Percentiles rank a stretch among this genome's conserved stretches.
These are phyloP conservation scores for Trebouxia sp. DNA, from an alignment of 139 green algal genomes.

Conservation along the genomic window DNA sequence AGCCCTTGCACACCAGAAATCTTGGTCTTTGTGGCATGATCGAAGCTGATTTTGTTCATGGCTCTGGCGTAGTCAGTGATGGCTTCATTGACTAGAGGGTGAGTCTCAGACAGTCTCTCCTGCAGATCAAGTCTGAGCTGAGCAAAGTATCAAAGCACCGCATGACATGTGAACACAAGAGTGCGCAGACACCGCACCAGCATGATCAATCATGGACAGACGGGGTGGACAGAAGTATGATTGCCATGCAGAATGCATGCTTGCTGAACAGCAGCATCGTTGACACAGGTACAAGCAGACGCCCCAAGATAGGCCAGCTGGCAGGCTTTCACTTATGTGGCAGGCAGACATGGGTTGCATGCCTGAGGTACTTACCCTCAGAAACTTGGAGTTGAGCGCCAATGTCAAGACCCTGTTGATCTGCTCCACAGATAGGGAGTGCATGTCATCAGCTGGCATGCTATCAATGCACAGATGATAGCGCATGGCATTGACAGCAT, in stretches of 20 bases:
- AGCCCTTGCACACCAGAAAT: background rate
- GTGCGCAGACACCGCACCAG: too few relatives aligned
- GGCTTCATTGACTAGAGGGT: conserved; percentile 69
- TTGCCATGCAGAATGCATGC: background rate
- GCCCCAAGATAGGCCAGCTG: background rate
- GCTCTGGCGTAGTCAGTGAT: conserved; percentile 80
- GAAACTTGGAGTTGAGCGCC: conserved; percentile 71
- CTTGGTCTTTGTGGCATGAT: conserved; percentile 23
- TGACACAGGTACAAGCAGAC: background rate
- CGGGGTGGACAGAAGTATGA: background rate
- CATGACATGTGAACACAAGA: background rate
- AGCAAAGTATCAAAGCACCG: background rate
- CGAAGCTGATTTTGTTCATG: conserved; percentile 79
- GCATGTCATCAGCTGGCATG: conserved; percentile 85
- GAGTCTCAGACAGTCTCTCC: conserved; percentile 78
- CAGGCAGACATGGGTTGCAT: background rate
- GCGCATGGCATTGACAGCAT: conserved; percentile 57
- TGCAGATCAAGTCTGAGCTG: conserved; percentile 1
- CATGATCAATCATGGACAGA: background rate
- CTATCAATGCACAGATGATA: conserved; percentile 79
- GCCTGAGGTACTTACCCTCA: conserved; percentile 40
- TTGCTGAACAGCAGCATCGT: background rate
- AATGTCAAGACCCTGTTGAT: conserved; percentile 74
- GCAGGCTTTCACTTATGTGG: background rate
- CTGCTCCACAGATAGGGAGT: conserved; percentile 70